Evolutionary conservation across 2,329 filamentous ascomycete species (phyloP), one percentile per base, ranked within the genome.

Genomic region (Phyllosticta capitalensis): DNA sequence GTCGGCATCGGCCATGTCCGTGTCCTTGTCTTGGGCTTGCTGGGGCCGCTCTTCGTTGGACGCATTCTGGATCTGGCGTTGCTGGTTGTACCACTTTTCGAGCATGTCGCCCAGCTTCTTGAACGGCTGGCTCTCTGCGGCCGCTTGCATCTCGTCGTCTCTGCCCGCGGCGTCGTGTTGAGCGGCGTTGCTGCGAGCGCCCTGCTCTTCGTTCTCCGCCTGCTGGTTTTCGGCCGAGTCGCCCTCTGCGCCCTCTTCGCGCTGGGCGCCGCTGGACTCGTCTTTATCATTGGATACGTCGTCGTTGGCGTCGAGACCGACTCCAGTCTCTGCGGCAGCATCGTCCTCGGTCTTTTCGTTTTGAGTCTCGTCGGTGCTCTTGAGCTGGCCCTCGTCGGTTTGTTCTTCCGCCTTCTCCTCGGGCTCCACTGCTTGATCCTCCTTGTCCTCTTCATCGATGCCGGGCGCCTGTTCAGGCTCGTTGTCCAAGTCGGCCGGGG

Each of bases 21-120:
- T 79, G 61, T 89, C 83, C 63, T 80, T 65, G 70, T 76, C 64
- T 75, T 71, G 68, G 52, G 74, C 70, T 61, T 74, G 68, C 56
- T 78, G 75, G 64, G 83, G 74, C 30, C 81, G 78, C 20, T 80
- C 73, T 12, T 80, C 76, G 53, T 83, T 79, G 2, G 61, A 67
- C 2, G 73, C 67, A 30, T 76, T 72, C 12, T 71, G 72, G 66
- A 99, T 97, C 63, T 96, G 88, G 53, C 83, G 84, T 67, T 95
- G 89, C 68, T 91, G 89, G 61, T 89, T 84, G 72, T 97, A 92
- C 90, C 92, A 99, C 66, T 87, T 84, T 71, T 97, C 92, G 30
- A 99, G 79, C 5, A 90, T 88, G 75, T 99, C 91, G 21, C 94
- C 94, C 28, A 99, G 83, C 69, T 96, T 95, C 76, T 94, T 94